Evolutionary conservation across 1,284 basidiomycete genomes (phyloP).

Genomic region (Puccinia triticina): DNA sequence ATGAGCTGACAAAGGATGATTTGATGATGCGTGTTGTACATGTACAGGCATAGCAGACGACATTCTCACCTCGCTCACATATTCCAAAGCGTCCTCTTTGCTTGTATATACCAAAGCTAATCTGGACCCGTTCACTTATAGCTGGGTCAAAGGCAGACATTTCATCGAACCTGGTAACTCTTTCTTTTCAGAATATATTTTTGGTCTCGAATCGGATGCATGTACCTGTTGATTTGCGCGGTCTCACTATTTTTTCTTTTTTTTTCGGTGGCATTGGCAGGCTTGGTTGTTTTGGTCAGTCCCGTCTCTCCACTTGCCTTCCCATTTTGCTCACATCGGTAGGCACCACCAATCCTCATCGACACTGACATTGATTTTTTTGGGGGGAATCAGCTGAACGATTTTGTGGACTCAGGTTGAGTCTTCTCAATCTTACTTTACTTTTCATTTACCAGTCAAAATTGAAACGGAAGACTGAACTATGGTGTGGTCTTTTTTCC

Average conservation of each 20-base stretch:
- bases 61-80: constrained; percentile 36
- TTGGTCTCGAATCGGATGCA: neutral
- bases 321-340: neutral
- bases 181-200: neutral
- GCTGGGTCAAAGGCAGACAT: constrained; percentile 26
- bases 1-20: neutral
- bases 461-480: neutral
- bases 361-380: neutral
- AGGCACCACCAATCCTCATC: too few species aligned
- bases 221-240: neutral
- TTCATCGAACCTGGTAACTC: constrained; percentile 38
- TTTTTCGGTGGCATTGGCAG: neutral
- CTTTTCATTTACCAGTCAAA: neutral
- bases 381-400: constrained; percentile 25
- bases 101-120: constrained; percentile 41
- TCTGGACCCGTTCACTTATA: constrained; percentile 44
- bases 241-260: neutral
- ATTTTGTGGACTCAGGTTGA: constrained; percentile 47
- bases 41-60: constrained; percentile 43
- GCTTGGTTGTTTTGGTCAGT: constrained; percentile 40
- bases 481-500: neutral
- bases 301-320: neutral
- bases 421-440: neutral
- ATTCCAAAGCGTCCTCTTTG: constrained; percentile 44
- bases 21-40: neutral